Evolutionary conservation across 2,329 filamentous ascomycete genomes (phyloP), one percentile per base, ranked within the genome.

Genomic region (Fusarium sp.): DNA sequence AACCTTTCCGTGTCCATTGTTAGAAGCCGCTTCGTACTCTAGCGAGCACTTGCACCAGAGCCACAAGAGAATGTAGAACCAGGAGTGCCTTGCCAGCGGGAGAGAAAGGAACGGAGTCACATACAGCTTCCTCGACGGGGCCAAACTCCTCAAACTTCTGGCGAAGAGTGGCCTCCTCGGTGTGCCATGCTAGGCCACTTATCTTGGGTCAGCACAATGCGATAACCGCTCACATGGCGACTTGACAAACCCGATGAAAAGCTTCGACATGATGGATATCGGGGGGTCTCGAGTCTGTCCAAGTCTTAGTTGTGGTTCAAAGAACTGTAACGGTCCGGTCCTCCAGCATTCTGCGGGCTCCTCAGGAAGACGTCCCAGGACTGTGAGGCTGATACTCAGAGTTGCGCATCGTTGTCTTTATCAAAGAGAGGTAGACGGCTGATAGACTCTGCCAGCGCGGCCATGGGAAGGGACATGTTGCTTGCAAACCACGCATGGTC

Each of bases 111-210:
- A 70, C 35, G 66, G 66, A 67, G 53, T 38, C 51, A 93, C 94
- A 84, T 90, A 98, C 96, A 79, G 96, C 96, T 91, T 99, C 96
- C 83, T 98, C 95, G 76, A 99, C 93, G 46, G 88, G 87, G 70
- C 96, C 96, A 81, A 94, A 98, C 83, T 96, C 92, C 83, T 96
- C 92, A 83, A 99, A 99, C 85, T 98, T 98, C 81, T 92, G 87
- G 80, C 94, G 93, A 75, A 99, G 88, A 77, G 94, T 95, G 51
- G 86, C 85, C 85, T 98, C 96, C 84, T 97, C 95, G 74, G 96
- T 99, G 87, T 98, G 95, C 96, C 96, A 99, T 80, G 96, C 94
- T 78, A 99, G 94, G 89, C 96, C 96, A 81, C 96, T 74, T 98
- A 55, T 27, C 53, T 56, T 46, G 56, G 33, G 66, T 81, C 65